Evolutionary conservation across 352 stramenopile species (phyloP).

Genomic region (Pythium phragmiticola): DNA sequence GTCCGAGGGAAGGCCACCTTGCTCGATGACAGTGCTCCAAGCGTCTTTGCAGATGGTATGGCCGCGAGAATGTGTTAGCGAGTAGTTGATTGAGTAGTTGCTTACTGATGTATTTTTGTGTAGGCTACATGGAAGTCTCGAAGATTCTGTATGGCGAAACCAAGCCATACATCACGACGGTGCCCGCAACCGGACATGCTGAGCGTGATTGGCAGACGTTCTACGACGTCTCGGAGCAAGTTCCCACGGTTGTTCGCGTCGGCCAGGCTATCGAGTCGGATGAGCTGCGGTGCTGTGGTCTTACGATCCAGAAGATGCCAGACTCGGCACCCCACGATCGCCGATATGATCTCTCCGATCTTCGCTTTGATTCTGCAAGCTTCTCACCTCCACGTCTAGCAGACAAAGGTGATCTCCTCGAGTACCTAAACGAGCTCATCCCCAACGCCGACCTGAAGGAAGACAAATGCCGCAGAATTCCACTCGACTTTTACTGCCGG

Average conservation of each 20-base stretch:
- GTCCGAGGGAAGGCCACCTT: slow-evolving; percentile 53
- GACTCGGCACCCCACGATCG: slow-evolving; percentile 45
- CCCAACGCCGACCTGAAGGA: slow-evolving; percentile 62
- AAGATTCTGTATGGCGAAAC: slow-evolving; percentile 75
- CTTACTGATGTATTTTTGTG: not conserved
- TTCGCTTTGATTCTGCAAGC: slow-evolving; percentile 51
- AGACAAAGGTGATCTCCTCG: slow-evolving; percentile 55
- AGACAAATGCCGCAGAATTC: slow-evolving; percentile 51
- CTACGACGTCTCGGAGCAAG: slow-evolving; percentile 83
- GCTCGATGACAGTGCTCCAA: slow-evolving; percentile 22
- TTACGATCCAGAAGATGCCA: slow-evolving; percentile 86
- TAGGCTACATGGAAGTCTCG: slow-evolving; percentile 67
- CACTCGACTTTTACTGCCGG: slow-evolving; percentile 82
- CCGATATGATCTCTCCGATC: slow-evolving; percentile 63
- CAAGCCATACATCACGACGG: slow-evolving; percentile 78
- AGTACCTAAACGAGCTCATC: slow-evolving; percentile 78
- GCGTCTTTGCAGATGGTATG: slow-evolving; percentile 21
- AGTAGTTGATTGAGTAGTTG: not conserved
- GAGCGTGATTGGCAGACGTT: slow-evolving; percentile 81
- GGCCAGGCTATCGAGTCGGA: slow-evolving; percentile 50
- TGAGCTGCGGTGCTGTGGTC: slow-evolving; percentile 56
- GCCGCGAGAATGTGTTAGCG: not conserved
- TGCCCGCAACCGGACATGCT: slow-evolving; percentile 58
- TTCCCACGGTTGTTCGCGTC: slow-evolving; percentile 81
- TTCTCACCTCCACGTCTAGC: slow-evolving; percentile 49